Evolutionary conservation across 192 early-diverging fungal species (phyloP).

Genomic region (Linnemannia hyalina): DNA sequence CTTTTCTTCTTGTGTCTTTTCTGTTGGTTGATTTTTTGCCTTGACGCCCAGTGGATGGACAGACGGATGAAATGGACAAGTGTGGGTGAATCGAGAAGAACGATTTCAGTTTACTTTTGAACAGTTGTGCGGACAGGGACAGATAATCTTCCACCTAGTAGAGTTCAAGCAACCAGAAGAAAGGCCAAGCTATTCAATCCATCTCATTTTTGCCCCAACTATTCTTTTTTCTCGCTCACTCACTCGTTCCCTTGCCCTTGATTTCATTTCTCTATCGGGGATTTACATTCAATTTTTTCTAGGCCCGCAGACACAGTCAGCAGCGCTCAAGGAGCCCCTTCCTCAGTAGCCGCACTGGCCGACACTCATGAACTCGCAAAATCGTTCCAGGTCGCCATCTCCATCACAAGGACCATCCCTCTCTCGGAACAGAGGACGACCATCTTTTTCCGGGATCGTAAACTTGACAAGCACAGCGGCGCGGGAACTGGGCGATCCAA

Average conservation of each 20-base stretch:
- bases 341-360: neutral
- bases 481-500: neutral
- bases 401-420: neutral
- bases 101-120: neutral
- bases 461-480: neutral
- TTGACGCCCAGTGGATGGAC: no score
- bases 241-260: neutral
- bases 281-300: neutral
- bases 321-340: neutral
- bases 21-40: neutral
- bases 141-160: neutral
- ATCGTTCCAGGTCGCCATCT: neutral
- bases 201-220: neutral
- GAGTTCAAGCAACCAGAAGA: neutral
- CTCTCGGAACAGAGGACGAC: constrained; percentile 1
- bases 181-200: neutral
- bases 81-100: no score
- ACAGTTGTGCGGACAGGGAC: neutral
- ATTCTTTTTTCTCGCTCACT: no score
- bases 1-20: neutral
- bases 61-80: no score
- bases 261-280: neutral
- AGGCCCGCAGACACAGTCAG: neutral
- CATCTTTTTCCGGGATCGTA: constrained; percentile 5
- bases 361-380: constrained; percentile 1